Base-by-base conservation (phyloP, 257 asterid genomes). In the Ajuga chamaepitys region DNA sequence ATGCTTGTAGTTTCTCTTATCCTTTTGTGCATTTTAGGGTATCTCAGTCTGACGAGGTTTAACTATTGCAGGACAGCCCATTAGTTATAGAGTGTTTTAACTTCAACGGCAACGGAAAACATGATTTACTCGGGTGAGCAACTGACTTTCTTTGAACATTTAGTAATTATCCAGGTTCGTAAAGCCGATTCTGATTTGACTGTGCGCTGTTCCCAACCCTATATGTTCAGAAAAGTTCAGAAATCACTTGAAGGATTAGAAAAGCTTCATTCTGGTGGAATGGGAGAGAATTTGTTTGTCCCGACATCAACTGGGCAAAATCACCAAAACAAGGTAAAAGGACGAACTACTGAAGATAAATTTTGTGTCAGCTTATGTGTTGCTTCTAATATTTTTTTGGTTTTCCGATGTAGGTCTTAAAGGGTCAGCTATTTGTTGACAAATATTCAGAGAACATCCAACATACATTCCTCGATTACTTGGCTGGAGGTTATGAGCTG, bases 71-170 rank as follows among this genome's bases (percentile, higher is more conserved):
- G 99, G 99, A 88, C 81, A 90, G 85, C 84, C 98, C 95, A 56
- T 74, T 94, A 85, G 75, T 57, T 62, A 73, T 94, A 21, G 99
- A 94, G 85, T 94, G 99, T 74, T 94, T 81, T 64, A 81, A 94
- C 86, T 94, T 88, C 87, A 86, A 94, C 75, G 78, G 86, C 78
- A 88, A 88, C 3, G 99, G 99, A 70, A 90, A 77, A 57, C 99
- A 94, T 76, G 95, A 79, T 77, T 81, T 84, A 69, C 83, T 94
- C 70, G 99, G 99, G 99, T 94, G 80, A 80, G 74, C 66, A 60
- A 51, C 62, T 56, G 18, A 35, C 54, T 62, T 67, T 67, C 57
- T 52, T 62, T 66, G 26, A 21, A 71, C 13, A 44, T 76, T 67
- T 56, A 12, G 20, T n/a, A n/a, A n/a, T 62, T 59, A 34, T 59